phyloP scores from a whole-genome alignment of 2,329 filamentous ascomycete genomes.

The Elsinoe necatrix region DNA sequence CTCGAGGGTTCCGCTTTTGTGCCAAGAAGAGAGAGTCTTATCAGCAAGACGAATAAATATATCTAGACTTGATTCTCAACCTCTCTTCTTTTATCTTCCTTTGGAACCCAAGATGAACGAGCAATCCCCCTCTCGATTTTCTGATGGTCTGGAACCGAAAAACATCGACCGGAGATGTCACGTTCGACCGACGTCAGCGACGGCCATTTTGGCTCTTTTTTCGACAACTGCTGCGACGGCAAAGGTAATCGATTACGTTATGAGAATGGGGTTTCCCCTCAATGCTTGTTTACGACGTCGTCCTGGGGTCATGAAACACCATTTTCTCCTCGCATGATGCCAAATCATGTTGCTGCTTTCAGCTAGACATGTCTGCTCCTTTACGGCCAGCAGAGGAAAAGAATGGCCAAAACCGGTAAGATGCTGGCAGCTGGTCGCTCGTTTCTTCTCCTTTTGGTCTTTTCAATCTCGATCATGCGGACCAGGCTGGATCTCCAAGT shows the following conservation, averaged over 20 bases:
- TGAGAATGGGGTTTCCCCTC: constrained; percentile 3
- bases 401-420: not conserved
- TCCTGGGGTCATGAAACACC: not conserved
- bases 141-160: not conserved
- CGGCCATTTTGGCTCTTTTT: not conserved
- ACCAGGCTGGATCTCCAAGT: not conserved
- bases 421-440: not conserved
- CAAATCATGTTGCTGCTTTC: not conserved
- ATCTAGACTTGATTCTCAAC: not conserved
- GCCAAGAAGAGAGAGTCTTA: constrained; percentile 7
- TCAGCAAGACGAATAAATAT: not conserved
- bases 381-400: not conserved
- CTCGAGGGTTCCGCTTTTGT: not conserved
- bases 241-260: constrained; percentile 6
- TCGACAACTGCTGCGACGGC: not conserved
- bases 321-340: not conserved
- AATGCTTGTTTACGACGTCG: constrained; percentile 1
- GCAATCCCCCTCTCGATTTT: not conserved
- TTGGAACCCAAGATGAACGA: not conserved
- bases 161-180: constrained; percentile 3
- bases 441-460: not conserved
- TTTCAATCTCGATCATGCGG: not conserved
- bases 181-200: not conserved
- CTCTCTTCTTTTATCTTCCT: not conserved
- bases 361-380: not conserved